Percentiles rank a stretch among this genome's conserved stretches.
phyloP scores from a whole-genome alignment of 805 yeast genomes.

The Starmerella powellii region DNA sequence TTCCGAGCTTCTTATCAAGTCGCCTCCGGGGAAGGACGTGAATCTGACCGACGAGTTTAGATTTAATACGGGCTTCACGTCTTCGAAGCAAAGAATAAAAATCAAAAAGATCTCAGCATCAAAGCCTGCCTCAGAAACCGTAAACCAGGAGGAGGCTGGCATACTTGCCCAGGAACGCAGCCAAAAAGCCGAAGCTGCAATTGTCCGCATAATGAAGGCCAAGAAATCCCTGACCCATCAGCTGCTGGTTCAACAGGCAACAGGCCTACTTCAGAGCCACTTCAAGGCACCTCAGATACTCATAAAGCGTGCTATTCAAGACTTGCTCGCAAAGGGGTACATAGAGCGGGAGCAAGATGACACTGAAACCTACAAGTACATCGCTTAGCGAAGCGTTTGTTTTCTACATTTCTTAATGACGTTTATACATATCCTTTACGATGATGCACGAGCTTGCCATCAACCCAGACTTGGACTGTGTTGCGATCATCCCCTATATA shows the following conservation, averaged over 20 bases:
- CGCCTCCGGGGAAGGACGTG: constrained; percentile 33
- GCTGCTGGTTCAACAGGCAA: constrained; percentile 70
- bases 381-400: constrained; percentile 17
- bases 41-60: constrained; percentile 45
- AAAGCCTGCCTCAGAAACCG: constrained; percentile 57
- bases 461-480: constrained; percentile 66
- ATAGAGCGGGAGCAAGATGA: constrained; percentile 53
- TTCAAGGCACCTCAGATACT: constrained; percentile 76
- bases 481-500: constrained; percentile 92
- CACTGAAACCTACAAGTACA: constrained; percentile 13
- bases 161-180: constrained; percentile 61
- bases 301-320: constrained; percentile 76
- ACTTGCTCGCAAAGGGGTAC: constrained; percentile 73
- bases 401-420: no score
- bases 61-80: constrained; percentile 39
- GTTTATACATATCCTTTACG: neutral
- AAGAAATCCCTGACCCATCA: constrained; percentile 67
- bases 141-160: constrained; percentile 5
- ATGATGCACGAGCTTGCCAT: constrained; percentile 47
- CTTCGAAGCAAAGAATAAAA: constrained; percentile 47
- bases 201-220: constrained; percentile 93
- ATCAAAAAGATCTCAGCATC: constrained; percentile 11
- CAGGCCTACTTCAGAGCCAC: constrained; percentile 64
- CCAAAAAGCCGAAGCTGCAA: constrained; percentile 72
- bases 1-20: constrained; percentile 59